Evolutionary conservation across 352 stramenopile genomes (phyloP), one percentile per base, ranked within the genome.

Genomic region (Phytophthora brassicae): DNA sequence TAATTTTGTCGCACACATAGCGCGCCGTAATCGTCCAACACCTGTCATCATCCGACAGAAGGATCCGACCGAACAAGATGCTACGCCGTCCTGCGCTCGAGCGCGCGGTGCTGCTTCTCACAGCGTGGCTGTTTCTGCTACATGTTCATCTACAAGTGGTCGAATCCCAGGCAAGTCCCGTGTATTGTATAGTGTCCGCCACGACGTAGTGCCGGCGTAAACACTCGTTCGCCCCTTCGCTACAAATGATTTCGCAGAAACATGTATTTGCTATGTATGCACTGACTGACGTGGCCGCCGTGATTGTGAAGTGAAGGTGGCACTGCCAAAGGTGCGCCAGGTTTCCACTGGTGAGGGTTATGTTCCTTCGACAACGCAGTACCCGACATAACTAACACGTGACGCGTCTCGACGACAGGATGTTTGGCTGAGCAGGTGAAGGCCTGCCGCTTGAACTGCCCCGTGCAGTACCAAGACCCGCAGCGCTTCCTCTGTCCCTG

Each of bases 401-500:
- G 48, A 46, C 44, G 17, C 26, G 19, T 23, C 20, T 56, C 33
- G 29, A 23, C 17, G 39, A 66, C n/a, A 88, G 82, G 75, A 36
- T 89, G 82, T 59, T 29, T 59, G 35, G 17, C 68, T 23, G 51
- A 79, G 16, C 61, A 88, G 44, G 73, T 89, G 43, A 24, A 75
- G 42, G 57, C 66, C 19, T 92, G 82, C 60, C 73, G 77, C 31
- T 73, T 75, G 56, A 60, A 75, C 45, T 92, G 79, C 54, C 46
- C 70, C 9, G 35, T 33, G 38, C 78, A 88, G 39, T 92, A 89
- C 52, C 72, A 92, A 17, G 82, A 89, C 64, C 38, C 66, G 17
- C 49, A 33, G 8, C 71, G 76, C 17, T 89, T 74, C 55, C 70
- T 84, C 22, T 92, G 80, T 64, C 82, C 76, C 13, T 92, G 82